phyloP scores from a whole-genome alignment of 2,329 filamentous ascomycete genomes.

The Drechslerella dactyloides region DNA sequence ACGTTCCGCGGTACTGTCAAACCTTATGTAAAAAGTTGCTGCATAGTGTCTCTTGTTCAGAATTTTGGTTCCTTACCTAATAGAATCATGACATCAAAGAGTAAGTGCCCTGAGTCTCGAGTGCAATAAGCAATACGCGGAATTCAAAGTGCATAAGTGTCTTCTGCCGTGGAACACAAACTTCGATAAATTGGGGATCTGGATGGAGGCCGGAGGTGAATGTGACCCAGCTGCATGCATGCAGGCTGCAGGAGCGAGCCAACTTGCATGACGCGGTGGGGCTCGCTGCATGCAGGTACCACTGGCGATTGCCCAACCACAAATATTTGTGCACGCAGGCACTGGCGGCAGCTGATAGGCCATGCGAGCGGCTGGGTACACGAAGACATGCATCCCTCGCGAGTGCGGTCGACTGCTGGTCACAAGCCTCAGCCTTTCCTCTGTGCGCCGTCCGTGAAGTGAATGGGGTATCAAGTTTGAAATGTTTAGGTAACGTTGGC shows the following conservation, averaged over 20 bases:
- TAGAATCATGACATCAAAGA: no score
- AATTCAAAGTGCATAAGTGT: not conserved
- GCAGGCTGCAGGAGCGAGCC: not conserved
- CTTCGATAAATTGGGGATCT: conserved; percentile 8
- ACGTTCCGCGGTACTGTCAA: no score
- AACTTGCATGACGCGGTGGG: not conserved
- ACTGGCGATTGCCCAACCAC: not conserved
- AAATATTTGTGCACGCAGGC: not conserved
- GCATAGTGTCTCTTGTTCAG: not conserved
- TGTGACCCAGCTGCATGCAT: conserved; percentile 9
- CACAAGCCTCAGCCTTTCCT: not conserved
- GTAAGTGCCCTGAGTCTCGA: no score
- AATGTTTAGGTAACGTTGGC: not conserved
- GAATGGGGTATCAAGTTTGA: no score
- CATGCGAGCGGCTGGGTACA: not conserved
- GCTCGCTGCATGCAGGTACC: conserved; percentile 9
- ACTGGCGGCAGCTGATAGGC: not conserved
- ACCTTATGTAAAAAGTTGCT: not conserved
- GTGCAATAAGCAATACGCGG: no score
- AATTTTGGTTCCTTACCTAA: not conserved
- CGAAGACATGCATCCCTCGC: not conserved
- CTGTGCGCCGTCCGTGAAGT: not conserved
- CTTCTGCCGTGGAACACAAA: conserved; percentile 3
- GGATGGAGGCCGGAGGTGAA: conserved; percentile 7
- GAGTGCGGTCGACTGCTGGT: not conserved